Conservation (phyloP, 306 rosid species). For the Quercus variabilis region DNA sequence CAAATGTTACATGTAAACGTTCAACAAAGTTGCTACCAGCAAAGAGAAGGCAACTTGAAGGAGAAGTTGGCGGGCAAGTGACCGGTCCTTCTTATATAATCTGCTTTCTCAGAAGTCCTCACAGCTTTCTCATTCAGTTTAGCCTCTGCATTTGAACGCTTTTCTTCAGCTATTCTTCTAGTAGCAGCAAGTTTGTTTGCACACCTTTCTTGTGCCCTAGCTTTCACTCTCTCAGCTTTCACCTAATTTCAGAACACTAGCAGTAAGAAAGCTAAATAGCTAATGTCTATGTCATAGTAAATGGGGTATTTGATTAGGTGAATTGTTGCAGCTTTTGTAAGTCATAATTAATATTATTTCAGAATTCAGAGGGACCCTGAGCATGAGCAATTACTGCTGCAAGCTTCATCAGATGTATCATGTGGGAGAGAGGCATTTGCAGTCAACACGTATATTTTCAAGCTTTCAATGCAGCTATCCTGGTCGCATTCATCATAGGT, state of each 20-base stretch:
- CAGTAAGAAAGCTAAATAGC: slow-evolving; percentile 3
- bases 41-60: slow-evolving; percentile 80
- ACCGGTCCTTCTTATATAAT: slow-evolving; percentile 83
- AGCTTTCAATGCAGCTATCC: neutral
- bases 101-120: slow-evolving; percentile 71
- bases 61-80: slow-evolving; percentile 79
- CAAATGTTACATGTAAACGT: neutral
- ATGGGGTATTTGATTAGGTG: neutral
- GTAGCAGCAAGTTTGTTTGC: slow-evolving; percentile 68
- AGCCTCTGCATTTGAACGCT: slow-evolving; percentile 72
- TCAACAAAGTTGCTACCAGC: slow-evolving; percentile 59
- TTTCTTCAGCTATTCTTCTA: slow-evolving; percentile 80
- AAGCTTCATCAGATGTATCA: neutral
- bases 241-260: slow-evolving; percentile 32
- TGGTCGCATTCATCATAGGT: neutral
- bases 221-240: slow-evolving; percentile 86
- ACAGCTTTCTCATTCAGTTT: slow-evolving; percentile 74
- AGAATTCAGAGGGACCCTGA: neutral
- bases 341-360: neutral
- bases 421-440: neutral
- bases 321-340: neutral
- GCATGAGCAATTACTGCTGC: neutral
- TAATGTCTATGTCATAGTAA: neutral
- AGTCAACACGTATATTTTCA: neutral
- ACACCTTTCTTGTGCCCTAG: slow-evolving; percentile 67